Percentiles rank a stretch among this genome's conserved stretches.
phyloP scores from a whole-genome alignment of 805 yeast species.

The Kluyveromyces siamensis region DNA sequence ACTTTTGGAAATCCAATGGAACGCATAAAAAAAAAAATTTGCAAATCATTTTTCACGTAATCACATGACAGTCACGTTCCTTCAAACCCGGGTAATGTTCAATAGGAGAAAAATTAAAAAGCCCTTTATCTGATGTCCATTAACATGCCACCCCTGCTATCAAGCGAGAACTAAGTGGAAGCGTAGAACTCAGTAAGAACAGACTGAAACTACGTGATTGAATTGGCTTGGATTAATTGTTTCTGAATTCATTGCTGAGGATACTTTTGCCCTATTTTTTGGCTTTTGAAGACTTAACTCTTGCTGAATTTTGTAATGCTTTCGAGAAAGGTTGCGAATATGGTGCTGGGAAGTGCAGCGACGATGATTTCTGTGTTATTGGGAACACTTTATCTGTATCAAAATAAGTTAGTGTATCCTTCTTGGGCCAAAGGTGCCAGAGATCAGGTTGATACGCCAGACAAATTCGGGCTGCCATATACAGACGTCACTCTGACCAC shows the following conservation, averaged over 20 bases:
- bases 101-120: too few relatives aligned
- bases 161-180: too few relatives aligned
- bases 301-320: background rate
- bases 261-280: too few relatives aligned
- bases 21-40: background rate
- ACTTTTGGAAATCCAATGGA: background rate
- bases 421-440: conserved; percentile 68
- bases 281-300: too few relatives aligned
- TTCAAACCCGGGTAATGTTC: background rate
- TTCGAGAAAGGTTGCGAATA: conserved; percentile 20
- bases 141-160: too few relatives aligned
- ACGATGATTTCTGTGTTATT: conserved; percentile 38
- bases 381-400: conserved; percentile 50
- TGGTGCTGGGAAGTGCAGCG: conserved; percentile 36
- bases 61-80: background rate
- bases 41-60: background rate
- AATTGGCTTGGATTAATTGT: too few relatives aligned
- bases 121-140: too few relatives aligned
- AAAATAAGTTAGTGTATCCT: conserved; percentile 71
- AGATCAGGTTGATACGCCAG: conserved; percentile 69
- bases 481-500: conserved; percentile 55
- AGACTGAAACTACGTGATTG: too few relatives aligned
- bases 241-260: too few relatives aligned
- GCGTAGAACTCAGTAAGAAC: too few relatives aligned
- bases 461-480: conserved; percentile 53